These are phyloP conservation scores for Chytriomyces confervae DNA, from an alignment of 192 early-diverging fungal genomes.

Conservation along the genomic window DNA sequence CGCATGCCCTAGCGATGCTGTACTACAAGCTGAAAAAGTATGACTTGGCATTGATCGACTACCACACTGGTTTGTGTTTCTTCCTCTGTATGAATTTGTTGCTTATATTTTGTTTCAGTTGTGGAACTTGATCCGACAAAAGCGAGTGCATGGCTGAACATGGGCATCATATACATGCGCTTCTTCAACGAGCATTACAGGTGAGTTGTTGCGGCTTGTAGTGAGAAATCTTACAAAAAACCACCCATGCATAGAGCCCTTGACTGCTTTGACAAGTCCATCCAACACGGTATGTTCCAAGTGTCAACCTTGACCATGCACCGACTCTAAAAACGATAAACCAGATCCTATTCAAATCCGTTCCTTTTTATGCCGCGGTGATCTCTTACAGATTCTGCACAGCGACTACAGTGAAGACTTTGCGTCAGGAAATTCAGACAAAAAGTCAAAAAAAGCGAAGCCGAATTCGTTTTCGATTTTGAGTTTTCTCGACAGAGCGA, in stretches of 20 bases:
- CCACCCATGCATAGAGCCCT: neutral
- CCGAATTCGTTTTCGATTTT: slow-evolving; percentile 7
- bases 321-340: neutral
- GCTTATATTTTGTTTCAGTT: slow-evolving; percentile 27
- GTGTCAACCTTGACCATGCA: neutral
- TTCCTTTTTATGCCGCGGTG: slow-evolving; percentile 55
- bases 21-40: slow-evolving; percentile 55
- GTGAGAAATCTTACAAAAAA: neutral
- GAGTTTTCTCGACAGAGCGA: slow-evolving; percentile 47
- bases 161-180: slow-evolving; percentile 59
- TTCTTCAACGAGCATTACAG: slow-evolving; percentile 45
- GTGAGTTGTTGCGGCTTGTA: neutral
- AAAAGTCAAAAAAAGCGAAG: slow-evolving; percentile 22
- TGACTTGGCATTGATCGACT: slow-evolving; percentile 54
- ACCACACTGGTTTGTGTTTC: slow-evolving; percentile 38
- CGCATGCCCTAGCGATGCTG: slow-evolving; percentile 36
- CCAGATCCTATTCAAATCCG: slow-evolving; percentile 51
- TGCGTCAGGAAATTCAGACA: slow-evolving; percentile 17
- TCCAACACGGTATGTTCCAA: slow-evolving; percentile 41
- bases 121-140: slow-evolving; percentile 52
- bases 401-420: slow-evolving; percentile 34
- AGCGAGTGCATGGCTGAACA: slow-evolving; percentile 46
- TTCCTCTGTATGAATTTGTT: slow-evolving; percentile 23
- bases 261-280: slow-evolving; percentile 52
- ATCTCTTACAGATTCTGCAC: slow-evolving; percentile 56